Percentiles rank a stretch among this genome's conserved stretches.
Conservation (phyloP, 768 basidiomycete species). For the Suillus lakei region DNA sequence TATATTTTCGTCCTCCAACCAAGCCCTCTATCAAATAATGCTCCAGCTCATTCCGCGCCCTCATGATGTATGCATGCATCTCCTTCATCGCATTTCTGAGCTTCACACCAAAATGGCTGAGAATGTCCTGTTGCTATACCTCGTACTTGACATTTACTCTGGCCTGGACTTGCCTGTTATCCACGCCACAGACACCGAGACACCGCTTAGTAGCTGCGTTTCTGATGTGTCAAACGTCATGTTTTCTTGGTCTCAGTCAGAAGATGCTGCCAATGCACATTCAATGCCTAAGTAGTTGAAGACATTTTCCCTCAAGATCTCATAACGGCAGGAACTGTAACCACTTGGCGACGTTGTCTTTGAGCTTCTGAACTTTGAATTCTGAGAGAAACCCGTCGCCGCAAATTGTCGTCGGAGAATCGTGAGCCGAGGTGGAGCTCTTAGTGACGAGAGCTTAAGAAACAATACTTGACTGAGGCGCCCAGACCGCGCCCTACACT, state of each 20-base stretch:
- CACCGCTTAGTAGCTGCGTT: conserved; percentile 65
- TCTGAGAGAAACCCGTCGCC: conserved; percentile 90
- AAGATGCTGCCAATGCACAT: conserved; percentile 94
- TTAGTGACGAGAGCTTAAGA: conserved; percentile 17
- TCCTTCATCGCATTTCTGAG: conserved; percentile 96
- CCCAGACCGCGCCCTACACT: too few species aligned
- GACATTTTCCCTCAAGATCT: too few species aligned
- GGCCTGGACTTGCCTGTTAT: conserved; percentile 97
- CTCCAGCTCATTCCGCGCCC: too few species aligned
- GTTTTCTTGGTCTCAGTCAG: conserved; percentile 97
- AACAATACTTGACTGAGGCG: too few species aligned
- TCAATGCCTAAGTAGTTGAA: too few species aligned
- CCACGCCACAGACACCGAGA: conserved; percentile 92
- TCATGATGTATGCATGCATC: too few species aligned
- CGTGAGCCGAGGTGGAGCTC: conserved; percentile 57
- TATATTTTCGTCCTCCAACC: conserved; percentile 48
- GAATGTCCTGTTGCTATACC: conserved; percentile 94
- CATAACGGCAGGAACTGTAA: conserved; percentile 98
- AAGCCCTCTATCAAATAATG: conserved; percentile 94
- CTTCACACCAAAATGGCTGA: conserved; percentile 90
- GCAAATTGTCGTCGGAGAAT: conserved; percentile 74
- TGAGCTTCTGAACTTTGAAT: conserved; percentile 83
- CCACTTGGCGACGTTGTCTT: conserved; percentile 95
- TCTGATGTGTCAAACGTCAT: conserved; percentile 96
- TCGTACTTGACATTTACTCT: conserved; percentile 99